Base-by-base conservation (phyloP, 140 eudicot species). In the Ambrosia hybrid region DNA sequence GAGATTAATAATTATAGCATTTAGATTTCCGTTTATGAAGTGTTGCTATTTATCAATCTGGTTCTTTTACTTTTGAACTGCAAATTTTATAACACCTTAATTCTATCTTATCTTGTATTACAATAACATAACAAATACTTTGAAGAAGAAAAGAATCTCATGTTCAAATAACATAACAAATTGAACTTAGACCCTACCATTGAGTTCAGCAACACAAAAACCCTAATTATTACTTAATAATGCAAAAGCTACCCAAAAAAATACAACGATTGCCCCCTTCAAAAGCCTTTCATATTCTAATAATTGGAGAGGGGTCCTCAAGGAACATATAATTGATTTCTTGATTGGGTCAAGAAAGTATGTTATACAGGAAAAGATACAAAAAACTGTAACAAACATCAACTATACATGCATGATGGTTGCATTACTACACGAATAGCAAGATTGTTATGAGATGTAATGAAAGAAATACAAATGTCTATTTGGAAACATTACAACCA, bases 231-330 rank as follows among this genome's bases (percentile, higher is more conserved):
- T 51, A 51, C 57, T 12, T 51, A 51, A 51, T 51, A 51, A 51
- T 51, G 16, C 57, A 51, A 51, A 51, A 51, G 16, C 57, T 51
- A 51, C 16, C 57, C 30, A 21, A 51, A 51, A 51, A 51, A 51
- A 12, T 13, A 51, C 57, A 13, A 51, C 17, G 57, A 51, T 51
- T 51, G 0, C n/a, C 57, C 57, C 57, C 7, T 7, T 51, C 57
- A 13, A 11, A 51, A 51, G 57, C 57, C 12, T 51, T 51, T 51
- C 57, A 51, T 51, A 51, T 13, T 0, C 17, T 13, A 51, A 51
- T 51, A 51, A 51, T 51, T 51, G 57, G 17, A 51, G 57, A 51
- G 57, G 57, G 57, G 57, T 12, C 57, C 57, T 51, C 57, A 12
- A 11, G 12, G 57, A 51, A 51, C 57, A 51, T 51, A 51, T 51